Evolutionary conservation across 2,329 filamentous ascomycete species (phyloP), one percentile per base, ranked within the genome.

Genomic region (Paracoccidioides brasiliensis): DNA sequence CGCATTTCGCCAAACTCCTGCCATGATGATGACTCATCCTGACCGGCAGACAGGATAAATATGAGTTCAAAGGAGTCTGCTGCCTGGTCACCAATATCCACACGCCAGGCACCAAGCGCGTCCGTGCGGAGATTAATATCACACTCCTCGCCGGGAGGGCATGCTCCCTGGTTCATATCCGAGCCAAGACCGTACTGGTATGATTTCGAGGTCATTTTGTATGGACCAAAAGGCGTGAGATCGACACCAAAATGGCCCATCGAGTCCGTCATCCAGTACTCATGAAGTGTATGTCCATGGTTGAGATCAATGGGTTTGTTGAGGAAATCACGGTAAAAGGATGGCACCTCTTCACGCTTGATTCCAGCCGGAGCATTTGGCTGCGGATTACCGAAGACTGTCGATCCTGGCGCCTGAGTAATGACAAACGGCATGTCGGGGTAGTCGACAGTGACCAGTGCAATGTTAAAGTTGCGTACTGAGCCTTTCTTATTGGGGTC

Each of bases 1-100:
- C 51, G 56, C 55, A 60, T 60, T 55, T 60, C 59, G 45, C 59
- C 59, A 49, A 60, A 60, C 54, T 60, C 59, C 28, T 59, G 59
- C 59, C 59, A 60, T 30, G 59, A 57, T 5, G 59, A 50, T 2
- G 59, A 60, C 53, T 60, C 59, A 38, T 60, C 57, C 45, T 57
- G 54, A 28, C 59, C 59, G 9, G 59, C 59, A 22, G 59, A 60
- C 15, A 60, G 59, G 52, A 60, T 58, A 40, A 60, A 60, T 30
- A 60, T 57, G 43, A 60, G 59, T 37, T 60, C 59, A 15, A 46
- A 60, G 32, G 48, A 49, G 35, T 60, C 49, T 41, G 59, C 59
- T 22, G 56, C 55, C 5, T 46, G 50, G 9, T 60, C 49, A 40
- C 59, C 59, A 51, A 60, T 46, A 15, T 57, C 59, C 52, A 55